phyloP scores from a whole-genome alignment of 495 filamentous ascomycete genomes.

The Aspergillus ellipticus region DNA sequence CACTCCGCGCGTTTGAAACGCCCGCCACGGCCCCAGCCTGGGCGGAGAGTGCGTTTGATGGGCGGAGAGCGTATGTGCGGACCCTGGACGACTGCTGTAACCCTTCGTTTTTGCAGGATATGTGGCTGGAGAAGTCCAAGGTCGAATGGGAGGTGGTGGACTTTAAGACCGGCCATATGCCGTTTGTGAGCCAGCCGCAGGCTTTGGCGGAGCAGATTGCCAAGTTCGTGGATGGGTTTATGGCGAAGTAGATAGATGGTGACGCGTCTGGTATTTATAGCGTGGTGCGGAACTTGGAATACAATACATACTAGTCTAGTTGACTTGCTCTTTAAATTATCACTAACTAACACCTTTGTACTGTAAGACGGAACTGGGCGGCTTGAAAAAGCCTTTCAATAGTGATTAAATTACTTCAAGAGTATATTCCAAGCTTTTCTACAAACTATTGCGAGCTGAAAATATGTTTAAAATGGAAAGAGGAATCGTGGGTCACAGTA shows the following conservation, averaged over 20 bases:
- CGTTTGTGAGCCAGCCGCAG: conserved; percentile 5
- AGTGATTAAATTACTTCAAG: background rate
- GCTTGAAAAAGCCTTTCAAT: background rate
- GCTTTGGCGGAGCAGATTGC: conserved; percentile 4
- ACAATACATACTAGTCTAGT: background rate
- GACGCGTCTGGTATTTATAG: too few species aligned
- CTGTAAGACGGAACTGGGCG: background rate
- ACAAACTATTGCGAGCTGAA: background rate
- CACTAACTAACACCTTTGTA: too few species aligned
- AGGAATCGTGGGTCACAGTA: background rate
- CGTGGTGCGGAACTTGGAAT: background rate
- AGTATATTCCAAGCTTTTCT: background rate
- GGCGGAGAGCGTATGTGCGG: conserved; percentile 7
- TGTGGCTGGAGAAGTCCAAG: conserved; percentile 9
- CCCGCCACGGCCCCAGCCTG: conserved; percentile 6
- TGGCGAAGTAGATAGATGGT: conserved; percentile 2
- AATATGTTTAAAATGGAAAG: background rate
- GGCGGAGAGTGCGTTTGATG: conserved; percentile 9
- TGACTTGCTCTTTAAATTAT: background rate
- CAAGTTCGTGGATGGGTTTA: conserved; percentile 4
- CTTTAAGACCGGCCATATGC: conserved; percentile 7
- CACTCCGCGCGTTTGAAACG: conserved; percentile 8
- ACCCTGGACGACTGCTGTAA: conserved; percentile 6
- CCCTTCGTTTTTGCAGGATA: conserved; percentile 2
- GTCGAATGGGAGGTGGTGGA: conserved; percentile 9